Percentiles rank a stretch among this genome's conserved stretches.
phyloP scores from a whole-genome alignment of 2,329 filamentous ascomycete species.

The Aspergillus cejpii region DNA sequence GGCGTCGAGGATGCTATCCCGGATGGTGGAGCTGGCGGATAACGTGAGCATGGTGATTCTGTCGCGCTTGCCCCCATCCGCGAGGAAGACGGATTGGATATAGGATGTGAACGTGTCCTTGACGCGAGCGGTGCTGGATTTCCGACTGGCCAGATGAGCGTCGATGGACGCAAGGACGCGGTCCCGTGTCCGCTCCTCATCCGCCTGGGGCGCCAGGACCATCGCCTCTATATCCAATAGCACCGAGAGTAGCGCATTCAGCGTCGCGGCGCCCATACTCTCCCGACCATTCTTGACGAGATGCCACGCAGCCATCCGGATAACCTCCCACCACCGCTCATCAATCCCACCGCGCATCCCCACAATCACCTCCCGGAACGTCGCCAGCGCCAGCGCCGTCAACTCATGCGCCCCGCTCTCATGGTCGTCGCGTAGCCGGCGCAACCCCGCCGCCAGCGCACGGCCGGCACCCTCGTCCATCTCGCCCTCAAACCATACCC shows the following conservation, averaged over 20 bases:
- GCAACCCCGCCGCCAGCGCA: conserved; percentile 45
- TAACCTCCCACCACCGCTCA: conserved; percentile 49
- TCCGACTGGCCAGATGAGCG: conserved; percentile 20
- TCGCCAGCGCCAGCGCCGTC: conserved; percentile 48
- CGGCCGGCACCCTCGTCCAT: conserved; percentile 44
- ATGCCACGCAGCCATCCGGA: conserved; percentile 56
- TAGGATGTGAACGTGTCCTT: conserved; percentile 23
- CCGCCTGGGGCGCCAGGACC: conserved; percentile 18
- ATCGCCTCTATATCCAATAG: conserved; percentile 23
- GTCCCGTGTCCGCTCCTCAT: conserved; percentile 15
- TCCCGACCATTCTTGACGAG: conserved; percentile 60
- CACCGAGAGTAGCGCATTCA: conserved; percentile 29
- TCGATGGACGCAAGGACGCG: conserved; percentile 23
- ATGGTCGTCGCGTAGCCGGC: conserved; percentile 50
- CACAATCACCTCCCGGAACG: conserved; percentile 44
- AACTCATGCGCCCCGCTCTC: conserved; percentile 55
- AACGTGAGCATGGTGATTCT: conserved; percentile 52
- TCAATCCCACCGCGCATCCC: conserved; percentile 18
- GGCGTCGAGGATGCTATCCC: conserved; percentile 43
- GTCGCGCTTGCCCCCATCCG: conserved; percentile 1
- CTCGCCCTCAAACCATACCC: conserved; percentile 55
- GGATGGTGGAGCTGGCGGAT: conserved; percentile 58
- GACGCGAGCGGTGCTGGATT: conserved; percentile 19
- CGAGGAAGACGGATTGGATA: conserved; percentile 16
- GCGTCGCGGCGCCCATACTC: conserved; percentile 58